These are phyloP conservation scores for Chaetomium sp. DNA, from an alignment of 2,329 filamentous ascomycete genomes.

Conservation along the genomic window DNA sequence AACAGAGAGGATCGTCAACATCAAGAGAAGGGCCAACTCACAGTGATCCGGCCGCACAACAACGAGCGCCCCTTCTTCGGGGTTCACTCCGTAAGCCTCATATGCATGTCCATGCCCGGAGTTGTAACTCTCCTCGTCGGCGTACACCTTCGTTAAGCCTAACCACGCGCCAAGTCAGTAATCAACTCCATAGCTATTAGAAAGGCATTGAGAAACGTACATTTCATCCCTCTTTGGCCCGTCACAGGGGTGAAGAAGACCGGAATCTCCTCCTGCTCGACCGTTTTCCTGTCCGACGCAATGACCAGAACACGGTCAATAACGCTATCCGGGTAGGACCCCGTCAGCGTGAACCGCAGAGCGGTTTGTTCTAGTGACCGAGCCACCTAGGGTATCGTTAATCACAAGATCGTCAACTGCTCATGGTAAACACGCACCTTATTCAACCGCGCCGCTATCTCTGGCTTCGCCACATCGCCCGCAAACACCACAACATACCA, in stretches of 20 bases:
- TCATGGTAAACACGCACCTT: conserved; percentile 30
- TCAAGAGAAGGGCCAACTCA: conserved; percentile 40
- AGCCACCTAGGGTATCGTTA: conserved; percentile 26
- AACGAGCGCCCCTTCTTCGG: conserved; percentile 49
- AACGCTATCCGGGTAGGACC: conserved; percentile 53
- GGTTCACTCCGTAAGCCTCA: conserved; percentile 55
- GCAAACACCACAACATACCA: conserved; percentile 57
- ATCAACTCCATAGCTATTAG: neutral
- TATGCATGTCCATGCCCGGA: conserved; percentile 60
- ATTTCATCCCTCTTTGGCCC: conserved; percentile 57
- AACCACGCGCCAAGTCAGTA: neutral
- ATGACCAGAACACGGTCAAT: conserved; percentile 61
- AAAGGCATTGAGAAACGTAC: conserved; percentile 39
- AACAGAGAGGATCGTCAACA: neutral
- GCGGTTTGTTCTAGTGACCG: conserved; percentile 26
- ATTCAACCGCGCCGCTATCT: conserved; percentile 37
- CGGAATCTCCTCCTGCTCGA: conserved; percentile 57
- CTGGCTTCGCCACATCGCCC: conserved; percentile 48
- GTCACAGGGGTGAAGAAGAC: conserved; percentile 58
- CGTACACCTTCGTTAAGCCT: conserved; percentile 62
- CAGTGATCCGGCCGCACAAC: conserved; percentile 65
- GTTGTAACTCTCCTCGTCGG: conserved; percentile 58
- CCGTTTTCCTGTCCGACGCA: conserved; percentile 48
- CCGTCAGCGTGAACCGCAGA: conserved; percentile 42
- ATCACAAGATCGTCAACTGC: neutral